A percentile compares a stretch with the other conserved stretches of the same genome.
phyloP scores from a whole-genome alignment of 1,284 basidiomycete genomes.

The Mycena sp. region DNA sequence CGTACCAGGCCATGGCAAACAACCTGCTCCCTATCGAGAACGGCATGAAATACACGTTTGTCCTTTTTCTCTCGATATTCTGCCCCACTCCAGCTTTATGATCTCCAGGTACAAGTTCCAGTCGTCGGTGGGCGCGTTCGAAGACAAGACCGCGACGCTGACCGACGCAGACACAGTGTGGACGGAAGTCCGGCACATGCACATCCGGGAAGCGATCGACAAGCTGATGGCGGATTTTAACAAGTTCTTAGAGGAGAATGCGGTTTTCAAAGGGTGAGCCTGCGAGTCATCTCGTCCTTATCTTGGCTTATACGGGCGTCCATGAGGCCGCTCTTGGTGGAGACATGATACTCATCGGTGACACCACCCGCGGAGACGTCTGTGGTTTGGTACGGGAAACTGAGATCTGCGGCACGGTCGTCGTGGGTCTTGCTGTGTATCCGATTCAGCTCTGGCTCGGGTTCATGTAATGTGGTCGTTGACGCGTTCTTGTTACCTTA shows the following conservation, averaged over 20 bases:
- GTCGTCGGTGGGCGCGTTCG: constrained; percentile 80
- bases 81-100: not conserved
- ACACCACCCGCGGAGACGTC: constrained; percentile 6
- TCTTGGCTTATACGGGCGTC: constrained; percentile 13
- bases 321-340: constrained; percentile 38
- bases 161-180: constrained; percentile 92
- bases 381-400: constrained; percentile 15
- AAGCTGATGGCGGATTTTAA: constrained; percentile 96
- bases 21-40: constrained; percentile 91
- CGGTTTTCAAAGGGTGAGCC: constrained; percentile 87
- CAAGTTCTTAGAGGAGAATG: constrained; percentile 92
- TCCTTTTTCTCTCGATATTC: not conserved
- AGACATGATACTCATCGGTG: constrained; percentile 15
- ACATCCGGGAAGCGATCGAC: constrained; percentile 98
- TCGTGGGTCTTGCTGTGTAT: not conserved
- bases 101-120: constrained; percentile 84
- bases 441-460: not conserved
- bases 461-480: not conserved
- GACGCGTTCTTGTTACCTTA: too few relatives aligned
- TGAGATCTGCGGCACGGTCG: constrained; percentile 20
- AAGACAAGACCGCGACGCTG: constrained; percentile 88
- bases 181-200: constrained; percentile 94
- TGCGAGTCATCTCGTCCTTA: not conserved
- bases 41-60: constrained; percentile 85
- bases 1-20: constrained; percentile 99